Base-by-base conservation (phyloP, 352 stramenopile species). In the Phytophthora constricta region DNA sequence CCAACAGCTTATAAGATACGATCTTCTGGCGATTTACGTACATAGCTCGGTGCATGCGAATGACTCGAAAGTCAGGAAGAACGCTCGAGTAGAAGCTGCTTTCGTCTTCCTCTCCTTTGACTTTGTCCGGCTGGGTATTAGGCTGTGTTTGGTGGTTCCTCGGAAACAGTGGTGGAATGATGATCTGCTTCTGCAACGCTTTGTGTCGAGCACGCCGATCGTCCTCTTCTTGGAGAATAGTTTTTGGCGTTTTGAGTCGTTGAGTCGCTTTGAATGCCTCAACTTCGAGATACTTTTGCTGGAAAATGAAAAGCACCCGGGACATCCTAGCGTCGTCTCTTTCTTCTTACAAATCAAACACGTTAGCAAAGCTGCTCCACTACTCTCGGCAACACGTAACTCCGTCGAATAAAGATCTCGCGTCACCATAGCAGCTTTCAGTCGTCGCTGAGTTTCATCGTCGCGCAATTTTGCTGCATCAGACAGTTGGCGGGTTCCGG, bases 281-380 rank as follows among this genome's bases (percentile, higher is more conserved):
- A 2, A 77, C 56, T 9, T 77, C 46, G 16, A 69, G 48, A 48
- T 81, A 87, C 14, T 59, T 75, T 72, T 64, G 20, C 60, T 68
- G 0, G 76, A 82, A 59, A 92, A 91, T 10, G 68, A 53, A 68
- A 92, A 93, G 47, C 84, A 93, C 1, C 87, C 84, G 3, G 84
- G 80, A 58, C 84, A 95, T 4, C 87, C 84, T 49, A 68, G 34
- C 16, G 74, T 77, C 8, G 31, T 34, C n/a, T 43, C 28, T 5
- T 56, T 42, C 48, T 70, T 58, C 46, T 79, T 76, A 58, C 81
- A 81, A 31, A 88, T 39, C 19, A 82, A 59, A 22, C 83, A 81
- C 2, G 42, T 25, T 42, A 33, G 34, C 4, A 13, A 31, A 3
- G 11, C 26, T 17, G 19, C 65, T n/a, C 16, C 33, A 41, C 22